Evolutionary conservation across 805 yeast species (phyloP), one percentile per base, ranked within the genome.

Genomic region (Wickerhamiella lipophila): DNA sequence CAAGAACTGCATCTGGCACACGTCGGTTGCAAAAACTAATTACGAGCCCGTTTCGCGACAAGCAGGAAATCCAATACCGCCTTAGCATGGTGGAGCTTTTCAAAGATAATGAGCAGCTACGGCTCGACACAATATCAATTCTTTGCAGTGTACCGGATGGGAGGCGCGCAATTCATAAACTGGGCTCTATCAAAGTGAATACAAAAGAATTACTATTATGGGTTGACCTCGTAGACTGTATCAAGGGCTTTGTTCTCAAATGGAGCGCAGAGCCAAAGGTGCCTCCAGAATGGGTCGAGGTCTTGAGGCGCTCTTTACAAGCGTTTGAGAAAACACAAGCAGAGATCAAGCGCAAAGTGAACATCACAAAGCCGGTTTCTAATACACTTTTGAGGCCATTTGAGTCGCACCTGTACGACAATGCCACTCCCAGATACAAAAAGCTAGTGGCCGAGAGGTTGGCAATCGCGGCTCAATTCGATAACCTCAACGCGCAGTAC

Each of bases 1-100:
- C 97, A 0, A 76, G 75, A 2, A 86, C 97, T 0, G 71, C 80
- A 0, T 78, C 92, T 0, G 97, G 97, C 0, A 68, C 94, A 0
- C 68, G 97, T 38, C 59, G 83, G n/a, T 65, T 92, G 11, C 74
- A 80, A 6, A 78, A 79, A 47, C 86, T 96, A 96, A 65, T 89
- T 3, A 71, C 83, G 22, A 77, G 85, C 1, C 98, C 98, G 0
- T 72, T 84, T 0, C 71, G 81, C 8, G 74, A 81, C 56, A 57
- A 74, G 0, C 56, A 60, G 0, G 82, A 76, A 52, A 77, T 92
- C 12, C 62, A 61, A 15, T 57, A 61, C 16, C 68, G 98, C 23
- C 84, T 78, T 42, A 65, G 64, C 15, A 56, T 73, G 11, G 81
- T 83, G 0, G 60, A 62, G 6, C 59, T 66, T 3, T 73, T 81